These are phyloP conservation scores for Stachybotrys chlorohalonatus DNA, from an alignment of 2,329 filamentous ascomycete species.

Conservation along the genomic window DNA sequence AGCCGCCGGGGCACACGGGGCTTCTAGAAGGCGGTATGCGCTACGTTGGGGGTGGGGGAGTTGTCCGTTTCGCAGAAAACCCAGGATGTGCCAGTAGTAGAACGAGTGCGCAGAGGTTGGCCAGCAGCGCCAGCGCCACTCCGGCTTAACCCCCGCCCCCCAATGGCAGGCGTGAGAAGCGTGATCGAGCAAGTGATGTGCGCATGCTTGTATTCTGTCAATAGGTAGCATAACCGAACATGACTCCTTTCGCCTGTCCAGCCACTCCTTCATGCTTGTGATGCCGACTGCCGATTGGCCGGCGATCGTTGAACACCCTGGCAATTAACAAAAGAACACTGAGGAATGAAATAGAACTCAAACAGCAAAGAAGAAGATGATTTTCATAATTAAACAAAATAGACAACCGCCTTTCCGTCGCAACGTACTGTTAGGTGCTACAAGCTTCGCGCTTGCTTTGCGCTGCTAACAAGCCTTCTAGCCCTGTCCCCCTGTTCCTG, in stretches of 20 bases:
- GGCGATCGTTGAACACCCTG: not conserved
- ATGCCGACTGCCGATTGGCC: not conserved
- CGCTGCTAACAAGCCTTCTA: slow-evolving; percentile 10
- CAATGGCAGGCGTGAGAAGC: too few relatives aligned
- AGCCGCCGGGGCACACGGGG: not conserved
- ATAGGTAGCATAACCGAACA: not conserved
- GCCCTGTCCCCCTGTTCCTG: slow-evolving; percentile 10
- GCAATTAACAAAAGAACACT: not conserved
- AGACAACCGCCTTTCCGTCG: slow-evolving; percentile 32
- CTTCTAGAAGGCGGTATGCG: not conserved
- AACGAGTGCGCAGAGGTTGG: too few relatives aligned
- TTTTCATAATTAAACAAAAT: slow-evolving; percentile 44
- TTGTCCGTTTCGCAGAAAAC: not conserved
- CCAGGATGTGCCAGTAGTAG: not conserved
- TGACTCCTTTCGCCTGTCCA: not conserved
- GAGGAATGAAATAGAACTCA: slow-evolving; percentile 2
- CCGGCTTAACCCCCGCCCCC: too few relatives aligned
- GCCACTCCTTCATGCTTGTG: not conserved
- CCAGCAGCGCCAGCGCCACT: too few relatives aligned
- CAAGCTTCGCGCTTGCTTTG: slow-evolving; percentile 7
- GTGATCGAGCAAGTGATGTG: too few relatives aligned
- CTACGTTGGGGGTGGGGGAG: not conserved
- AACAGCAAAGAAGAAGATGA: slow-evolving; percentile 10
- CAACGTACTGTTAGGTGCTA: slow-evolving; percentile 21
- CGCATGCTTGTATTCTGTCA: too few relatives aligned